Evolutionary conservation across 345 rosid genomes (phyloP).

Genomic region (Hevea brasiliensis): DNA sequence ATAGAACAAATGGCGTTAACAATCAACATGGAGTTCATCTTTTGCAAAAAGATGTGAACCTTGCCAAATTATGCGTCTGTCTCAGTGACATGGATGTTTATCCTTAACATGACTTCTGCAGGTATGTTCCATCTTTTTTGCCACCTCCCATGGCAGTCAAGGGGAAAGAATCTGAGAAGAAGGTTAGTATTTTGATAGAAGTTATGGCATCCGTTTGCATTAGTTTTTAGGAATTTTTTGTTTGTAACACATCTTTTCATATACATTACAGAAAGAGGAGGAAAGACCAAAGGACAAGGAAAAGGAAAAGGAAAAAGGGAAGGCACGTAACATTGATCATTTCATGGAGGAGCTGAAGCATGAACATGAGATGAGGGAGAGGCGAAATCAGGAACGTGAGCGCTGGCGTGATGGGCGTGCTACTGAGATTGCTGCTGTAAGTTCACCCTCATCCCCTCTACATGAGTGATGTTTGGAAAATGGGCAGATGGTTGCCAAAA

Average conservation of each 20-base stretch:
- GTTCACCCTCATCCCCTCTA: constrained; percentile 11
- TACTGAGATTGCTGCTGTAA: constrained; percentile 66
- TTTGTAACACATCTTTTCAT: constrained; percentile 14
- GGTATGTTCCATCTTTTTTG: constrained; percentile 99
- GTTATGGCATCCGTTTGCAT: neutral
- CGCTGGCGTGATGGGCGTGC: constrained; percentile 70
- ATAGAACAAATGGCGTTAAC: neutral
- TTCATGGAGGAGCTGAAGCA: constrained; percentile 99
- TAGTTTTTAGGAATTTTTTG: constrained; percentile 11
- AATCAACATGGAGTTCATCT: neutral
- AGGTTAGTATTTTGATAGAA: constrained; percentile 44
- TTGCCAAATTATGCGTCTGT: neutral
- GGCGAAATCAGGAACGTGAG: constrained; percentile 86
- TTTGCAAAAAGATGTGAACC: neutral
- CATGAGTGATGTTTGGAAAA: neutral
- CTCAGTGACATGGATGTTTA: constrained; percentile 43
- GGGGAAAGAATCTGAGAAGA: constrained; percentile 86
- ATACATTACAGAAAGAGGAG: constrained; percentile 66
- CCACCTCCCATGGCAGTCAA: constrained; percentile 92
- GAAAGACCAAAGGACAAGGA: constrained; percentile 61
- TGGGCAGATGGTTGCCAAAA: neutral
- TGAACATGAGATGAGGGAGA: constrained; percentile 97
- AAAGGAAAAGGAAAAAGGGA: constrained; percentile 61
- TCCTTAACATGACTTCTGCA: constrained; percentile 46
- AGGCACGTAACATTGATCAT: constrained; percentile 85